Evolutionary conservation across 2,329 filamentous ascomycete species (phyloP).

Genomic region (Botrytis aclada): DNA sequence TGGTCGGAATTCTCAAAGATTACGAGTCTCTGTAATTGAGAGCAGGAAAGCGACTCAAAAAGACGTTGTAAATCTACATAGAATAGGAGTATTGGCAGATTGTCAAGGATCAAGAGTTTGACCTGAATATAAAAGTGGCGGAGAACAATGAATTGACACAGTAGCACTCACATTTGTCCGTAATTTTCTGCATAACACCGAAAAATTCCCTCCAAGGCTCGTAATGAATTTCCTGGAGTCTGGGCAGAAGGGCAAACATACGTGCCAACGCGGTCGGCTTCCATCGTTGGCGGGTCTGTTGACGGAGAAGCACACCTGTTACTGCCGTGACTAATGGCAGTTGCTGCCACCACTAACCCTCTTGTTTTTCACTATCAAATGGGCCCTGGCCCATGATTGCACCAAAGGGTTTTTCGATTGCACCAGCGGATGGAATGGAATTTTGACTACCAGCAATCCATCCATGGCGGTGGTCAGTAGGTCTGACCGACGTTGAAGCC

Average conservation of each 20-base stretch:
- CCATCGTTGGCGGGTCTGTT: not conserved
- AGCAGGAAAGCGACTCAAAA: not conserved
- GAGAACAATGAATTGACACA: not conserved
- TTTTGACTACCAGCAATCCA: not conserved
- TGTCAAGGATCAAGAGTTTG: not conserved
- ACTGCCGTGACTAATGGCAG: not conserved
- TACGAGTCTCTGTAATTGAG: not conserved
- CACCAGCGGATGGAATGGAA: not conserved
- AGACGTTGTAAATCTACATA: not conserved
- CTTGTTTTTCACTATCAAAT: not conserved
- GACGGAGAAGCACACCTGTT: not conserved
- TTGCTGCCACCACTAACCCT: not conserved
- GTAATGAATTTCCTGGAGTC: not conserved
- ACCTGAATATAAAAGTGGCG: not conserved
- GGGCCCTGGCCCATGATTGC: not conserved
- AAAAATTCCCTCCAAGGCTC: not conserved
- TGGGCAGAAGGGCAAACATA: not conserved
- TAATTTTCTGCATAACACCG: rapidly evolving
- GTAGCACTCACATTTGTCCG: not conserved
- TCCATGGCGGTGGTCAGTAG: not conserved
- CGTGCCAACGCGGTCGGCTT: not conserved
- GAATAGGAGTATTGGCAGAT: not conserved
- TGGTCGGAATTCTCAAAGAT: not conserved
- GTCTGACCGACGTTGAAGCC: not conserved
- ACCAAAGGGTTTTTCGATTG: not conserved